Evolutionary conservation across 352 stramenopile genomes (phyloP).

Genomic region (Phytopythium helicoides): DNA sequence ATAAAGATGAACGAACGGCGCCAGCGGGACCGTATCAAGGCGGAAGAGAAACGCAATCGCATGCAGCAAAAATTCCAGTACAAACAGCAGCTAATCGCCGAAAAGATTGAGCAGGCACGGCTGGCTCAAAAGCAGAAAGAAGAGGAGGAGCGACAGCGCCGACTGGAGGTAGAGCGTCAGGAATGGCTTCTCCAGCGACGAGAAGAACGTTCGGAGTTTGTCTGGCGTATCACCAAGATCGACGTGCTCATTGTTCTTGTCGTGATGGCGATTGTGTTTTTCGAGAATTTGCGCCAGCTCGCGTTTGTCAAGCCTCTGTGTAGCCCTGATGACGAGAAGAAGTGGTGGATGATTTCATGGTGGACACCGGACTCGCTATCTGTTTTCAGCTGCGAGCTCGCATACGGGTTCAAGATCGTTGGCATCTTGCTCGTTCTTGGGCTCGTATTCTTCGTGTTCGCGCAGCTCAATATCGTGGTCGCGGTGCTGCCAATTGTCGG

Average conservation of each 20-base stretch:
- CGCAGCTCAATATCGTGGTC: conserved; percentile 64
- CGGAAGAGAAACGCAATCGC: conserved; percentile 56
- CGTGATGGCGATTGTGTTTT: conserved; percentile 76
- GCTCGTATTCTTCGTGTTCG: conserved; percentile 49
- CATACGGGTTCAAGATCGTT: conserved; percentile 68
- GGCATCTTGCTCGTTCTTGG: conserved; percentile 39
- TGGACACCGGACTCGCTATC: conserved; percentile 54
- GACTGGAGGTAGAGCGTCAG: conserved; percentile 28
- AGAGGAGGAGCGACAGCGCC: conserved; percentile 36
- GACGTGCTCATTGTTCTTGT: conserved; percentile 72
- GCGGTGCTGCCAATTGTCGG: conserved; percentile 48
- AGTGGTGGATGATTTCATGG: conserved; percentile 55
- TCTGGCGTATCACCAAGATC: conserved; percentile 65
- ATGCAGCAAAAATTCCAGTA: conserved; percentile 62
- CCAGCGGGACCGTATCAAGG: conserved; percentile 52
- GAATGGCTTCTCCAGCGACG: conserved; percentile 31
- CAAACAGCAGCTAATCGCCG: conserved; percentile 58
- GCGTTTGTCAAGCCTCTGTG: conserved; percentile 64
- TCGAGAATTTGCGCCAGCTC: conserved; percentile 61
- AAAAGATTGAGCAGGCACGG: conserved; percentile 62
- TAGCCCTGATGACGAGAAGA: conserved; percentile 34
- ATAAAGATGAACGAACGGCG: conserved; percentile 77
- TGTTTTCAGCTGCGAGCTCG: conserved; percentile 63
- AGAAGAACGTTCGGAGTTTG: conserved; percentile 35
- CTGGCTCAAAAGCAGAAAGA: conserved; percentile 47